Percentiles rank a stretch among this genome's conserved stretches.
Conservation (phyloP, 768 basidiomycete species). For the Steccherinum ochraceum region DNA sequence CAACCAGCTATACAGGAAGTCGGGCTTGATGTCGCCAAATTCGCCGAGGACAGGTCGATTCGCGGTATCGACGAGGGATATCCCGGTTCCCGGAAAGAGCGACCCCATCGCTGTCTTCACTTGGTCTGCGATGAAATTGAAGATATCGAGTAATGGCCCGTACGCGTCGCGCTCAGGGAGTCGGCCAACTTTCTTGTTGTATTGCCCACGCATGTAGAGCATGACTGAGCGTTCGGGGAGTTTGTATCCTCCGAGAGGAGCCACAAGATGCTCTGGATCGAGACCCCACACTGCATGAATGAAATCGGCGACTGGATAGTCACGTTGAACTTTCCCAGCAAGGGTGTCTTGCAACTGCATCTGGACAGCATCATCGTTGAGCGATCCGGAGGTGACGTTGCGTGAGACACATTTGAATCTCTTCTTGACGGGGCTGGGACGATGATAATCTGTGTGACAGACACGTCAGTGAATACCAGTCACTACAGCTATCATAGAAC, state of each 20-base stretch:
- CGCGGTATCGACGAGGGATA: not conserved
- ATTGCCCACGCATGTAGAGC: not conserved
- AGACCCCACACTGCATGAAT: not conserved
- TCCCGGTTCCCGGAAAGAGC: not conserved
- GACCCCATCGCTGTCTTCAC: not conserved
- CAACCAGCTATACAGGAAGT: not conserved
- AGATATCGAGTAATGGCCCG: not conserved
- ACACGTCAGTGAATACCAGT: no score
- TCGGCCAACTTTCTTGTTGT: not conserved
- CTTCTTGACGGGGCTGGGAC: no score
- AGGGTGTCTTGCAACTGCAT: not conserved
- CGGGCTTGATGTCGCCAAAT: not conserved
- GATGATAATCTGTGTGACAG: no score
- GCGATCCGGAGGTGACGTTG: no score
- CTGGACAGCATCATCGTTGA: not conserved
- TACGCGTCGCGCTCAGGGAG: not conserved
- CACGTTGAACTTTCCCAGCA: not conserved
- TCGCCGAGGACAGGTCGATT: not conserved
- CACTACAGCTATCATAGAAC: no score
- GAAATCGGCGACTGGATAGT: constrained; percentile 3
- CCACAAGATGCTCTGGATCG: not conserved
- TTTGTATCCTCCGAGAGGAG: not conserved
- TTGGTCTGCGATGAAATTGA: not conserved
- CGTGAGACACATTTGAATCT: no score
- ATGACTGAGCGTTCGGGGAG: not conserved